These are phyloP conservation scores for Pseudocercospora fijiensis DNA, from an alignment of 2,329 filamentous ascomycete genomes.

Conservation along the genomic window DNA sequence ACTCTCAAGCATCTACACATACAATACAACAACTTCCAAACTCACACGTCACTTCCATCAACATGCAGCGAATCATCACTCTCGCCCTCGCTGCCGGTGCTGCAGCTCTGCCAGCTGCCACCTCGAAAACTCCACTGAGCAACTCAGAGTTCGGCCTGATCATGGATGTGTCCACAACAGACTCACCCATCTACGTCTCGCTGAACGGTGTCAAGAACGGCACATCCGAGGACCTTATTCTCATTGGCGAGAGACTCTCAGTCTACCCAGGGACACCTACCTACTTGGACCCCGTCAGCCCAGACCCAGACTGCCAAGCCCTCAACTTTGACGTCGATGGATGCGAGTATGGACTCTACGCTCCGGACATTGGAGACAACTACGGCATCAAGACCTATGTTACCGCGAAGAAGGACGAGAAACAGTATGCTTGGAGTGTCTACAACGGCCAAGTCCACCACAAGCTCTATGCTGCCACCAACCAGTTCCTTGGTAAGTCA, in stretches of 20 bases:
- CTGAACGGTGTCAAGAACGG: constrained; percentile 21
- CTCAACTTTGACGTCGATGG: constrained; percentile 20
- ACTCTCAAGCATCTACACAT: neutral
- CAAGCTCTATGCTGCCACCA: constrained; percentile 11
- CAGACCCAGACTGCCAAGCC: neutral
- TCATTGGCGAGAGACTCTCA: constrained; percentile 14
- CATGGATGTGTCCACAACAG: constrained; percentile 10
- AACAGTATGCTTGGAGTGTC: constrained; percentile 16
- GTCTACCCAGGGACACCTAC: constrained; percentile 18
- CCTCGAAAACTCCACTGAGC: neutral
- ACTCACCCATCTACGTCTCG: constrained; percentile 9
- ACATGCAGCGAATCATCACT: constrained; percentile 11
- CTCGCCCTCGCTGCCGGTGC: constrained; percentile 12
- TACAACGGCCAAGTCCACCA: neutral
- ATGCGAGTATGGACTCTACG: constrained; percentile 11
- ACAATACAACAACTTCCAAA: neutral
- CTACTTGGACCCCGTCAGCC: constrained; percentile 1
- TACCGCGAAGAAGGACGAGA: constrained; percentile 3
- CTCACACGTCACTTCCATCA: neutral
- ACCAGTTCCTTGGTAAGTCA: constrained; percentile 12
- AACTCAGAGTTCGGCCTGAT: constrained; percentile 17
- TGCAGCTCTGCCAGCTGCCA: constrained; percentile 1
- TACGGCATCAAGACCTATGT: constrained; percentile 15
- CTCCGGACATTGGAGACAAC: constrained; percentile 12
- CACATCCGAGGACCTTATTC: constrained; percentile 9